These are phyloP conservation scores for Coleophoma cylindrospora DNA, from an alignment of 2,329 filamentous ascomycete species.

Conservation along the genomic window DNA sequence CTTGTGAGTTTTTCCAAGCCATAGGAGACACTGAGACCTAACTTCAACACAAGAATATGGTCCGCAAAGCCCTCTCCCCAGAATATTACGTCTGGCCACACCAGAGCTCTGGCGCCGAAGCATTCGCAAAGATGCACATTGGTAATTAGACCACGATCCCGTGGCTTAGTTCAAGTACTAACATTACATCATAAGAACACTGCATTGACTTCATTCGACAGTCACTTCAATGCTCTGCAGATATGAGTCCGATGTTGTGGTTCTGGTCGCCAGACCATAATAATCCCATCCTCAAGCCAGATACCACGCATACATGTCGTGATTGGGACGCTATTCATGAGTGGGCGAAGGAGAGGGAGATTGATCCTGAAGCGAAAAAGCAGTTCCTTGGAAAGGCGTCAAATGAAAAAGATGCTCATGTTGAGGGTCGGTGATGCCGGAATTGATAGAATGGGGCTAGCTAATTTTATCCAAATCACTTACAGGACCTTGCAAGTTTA, in stretches of 20 bases:
- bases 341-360: not conserved
- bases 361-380: not conserved
- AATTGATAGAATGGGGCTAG: too few relatives aligned
- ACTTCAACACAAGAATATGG: not conserved
- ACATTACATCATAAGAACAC: not conserved
- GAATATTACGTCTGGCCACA: not conserved
- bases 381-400: not conserved
- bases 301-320: not conserved
- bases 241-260: not conserved
- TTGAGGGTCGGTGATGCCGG: not conserved
- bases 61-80: not conserved
- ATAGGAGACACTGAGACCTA: not conserved
- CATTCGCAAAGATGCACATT: not conserved
- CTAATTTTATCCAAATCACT: too few relatives aligned
- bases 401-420: not conserved
- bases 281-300: not conserved
- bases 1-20: not conserved
- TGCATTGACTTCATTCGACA: constrained; percentile 1
- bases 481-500: too few relatives aligned
- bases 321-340: not conserved
- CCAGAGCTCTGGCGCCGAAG: not conserved
- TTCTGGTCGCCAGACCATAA: not conserved
- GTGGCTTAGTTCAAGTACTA: not conserved
- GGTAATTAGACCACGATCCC: not conserved
- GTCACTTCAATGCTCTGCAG: not conserved